Evolutionary conservation across 257 asterid species (phyloP), one percentile per base, ranked within the genome.

Genomic region (Linaria vulgaris): DNA sequence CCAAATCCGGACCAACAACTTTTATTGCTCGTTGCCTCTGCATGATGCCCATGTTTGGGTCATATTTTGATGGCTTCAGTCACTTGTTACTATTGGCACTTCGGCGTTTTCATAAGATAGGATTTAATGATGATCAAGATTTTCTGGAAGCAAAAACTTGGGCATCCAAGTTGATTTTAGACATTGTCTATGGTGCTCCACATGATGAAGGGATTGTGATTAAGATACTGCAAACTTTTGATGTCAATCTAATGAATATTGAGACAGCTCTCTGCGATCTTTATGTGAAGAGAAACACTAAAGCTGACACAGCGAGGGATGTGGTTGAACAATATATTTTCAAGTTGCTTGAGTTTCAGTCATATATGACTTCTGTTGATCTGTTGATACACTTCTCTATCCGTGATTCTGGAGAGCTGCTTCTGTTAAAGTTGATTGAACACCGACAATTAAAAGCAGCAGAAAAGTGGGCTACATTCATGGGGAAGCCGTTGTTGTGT

Each of bases 391-490:
- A 87, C 72, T 94, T 94, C 66, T 77, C 94, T 25, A 78, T 94
- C 66, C 74, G 76, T 19, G 74, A 78, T 56, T 75, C 73, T 56
- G 96, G 81, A 13, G 91, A 80, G 70, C 71, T 90, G 17, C 80
- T 84, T 76, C 83, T 94, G 23, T 69, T 78, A 47, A 85, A 73
- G 79, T 70, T 94, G 90, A 64, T 94, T 78, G 87, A 82, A 61
- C 58, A 64, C 65, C 77, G 67, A 31, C 82, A 87, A 56, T 77
- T 68, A 64, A 84, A 73, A 77, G 96, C 91, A 45, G 99, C 99
- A 25, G 99, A 85, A 72, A 90, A 82, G 85, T 94, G 96, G 99
- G 99, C 99, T 25, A 64, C 83, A 30, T 83, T 79, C 77, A 63
- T 85, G 94, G 99, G 99, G 60, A 87, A 80, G 78, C 81, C 88